A percentile compares a stretch with the other conserved stretches of the same genome.
phyloP scores from a whole-genome alignment of 2,329 filamentous ascomycete species.

The Phialophora macrospora region DNA sequence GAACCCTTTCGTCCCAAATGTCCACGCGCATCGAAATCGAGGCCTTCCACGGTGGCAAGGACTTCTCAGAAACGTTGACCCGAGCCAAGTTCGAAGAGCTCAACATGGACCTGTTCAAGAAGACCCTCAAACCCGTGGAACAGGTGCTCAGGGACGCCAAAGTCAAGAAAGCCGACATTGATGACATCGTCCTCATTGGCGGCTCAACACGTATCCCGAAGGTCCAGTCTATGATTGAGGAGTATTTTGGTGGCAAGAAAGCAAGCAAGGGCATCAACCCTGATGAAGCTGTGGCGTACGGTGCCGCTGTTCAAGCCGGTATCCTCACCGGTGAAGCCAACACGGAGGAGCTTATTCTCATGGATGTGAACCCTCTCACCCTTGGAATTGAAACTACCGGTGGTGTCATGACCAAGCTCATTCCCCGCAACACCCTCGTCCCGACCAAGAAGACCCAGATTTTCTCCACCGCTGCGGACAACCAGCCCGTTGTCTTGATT shows the following conservation, averaged over 20 bases:
- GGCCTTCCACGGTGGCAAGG: slow-evolving; percentile 92
- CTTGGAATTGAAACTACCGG: slow-evolving; percentile 97
- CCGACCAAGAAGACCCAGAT: slow-evolving; percentile 97
- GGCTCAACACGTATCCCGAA: slow-evolving; percentile 99
- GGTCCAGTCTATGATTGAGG: slow-evolving; percentile 91
- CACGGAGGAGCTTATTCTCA: slow-evolving; percentile 80
- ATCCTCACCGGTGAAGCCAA: slow-evolving; percentile 87
- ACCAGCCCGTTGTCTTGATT: slow-evolving; percentile 93
- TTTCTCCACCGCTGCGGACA: slow-evolving; percentile 95
- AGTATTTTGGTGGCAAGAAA: slow-evolving; percentile 95
- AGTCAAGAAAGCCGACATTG: slow-evolving; percentile 91
- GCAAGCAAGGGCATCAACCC: slow-evolving; percentile 99
- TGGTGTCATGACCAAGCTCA: slow-evolving; percentile 96
- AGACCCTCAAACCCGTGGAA: slow-evolving; percentile 97
- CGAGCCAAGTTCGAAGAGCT: slow-evolving; percentile 99
- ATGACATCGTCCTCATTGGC: slow-evolving; percentile 97
- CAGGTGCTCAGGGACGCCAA: slow-evolving; percentile 98
- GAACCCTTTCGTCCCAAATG: slow-evolving; percentile 92
- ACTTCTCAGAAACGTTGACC: slow-evolving; percentile 97
- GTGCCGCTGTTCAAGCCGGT: slow-evolving; percentile 96
- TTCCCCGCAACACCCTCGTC: slow-evolving; percentile 91
- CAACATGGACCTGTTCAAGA: slow-evolving; percentile 99
- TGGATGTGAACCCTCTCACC: slow-evolving; percentile 96
- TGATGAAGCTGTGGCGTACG: slow-evolving; percentile 97
- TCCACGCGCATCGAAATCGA: slow-evolving; percentile 95